Percentiles rank a stretch among this genome's conserved stretches.
Evolutionary conservation across 78 protist species (phyloP).

Genomic region (Isochrysis galbana): DNA sequence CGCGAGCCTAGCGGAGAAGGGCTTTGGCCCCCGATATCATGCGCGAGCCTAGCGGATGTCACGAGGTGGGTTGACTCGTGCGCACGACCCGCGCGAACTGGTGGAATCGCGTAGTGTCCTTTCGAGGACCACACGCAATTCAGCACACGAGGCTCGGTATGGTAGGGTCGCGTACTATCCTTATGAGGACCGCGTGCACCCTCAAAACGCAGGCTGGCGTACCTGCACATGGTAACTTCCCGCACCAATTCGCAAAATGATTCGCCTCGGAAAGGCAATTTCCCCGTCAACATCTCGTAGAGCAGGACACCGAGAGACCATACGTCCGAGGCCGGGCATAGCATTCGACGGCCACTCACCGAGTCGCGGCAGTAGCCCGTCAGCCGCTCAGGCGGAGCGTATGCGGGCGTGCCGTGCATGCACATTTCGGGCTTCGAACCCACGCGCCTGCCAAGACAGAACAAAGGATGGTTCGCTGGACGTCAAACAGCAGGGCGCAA

Average conservation of each 20-base stretch:
- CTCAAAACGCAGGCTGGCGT: too few relatives aligned
- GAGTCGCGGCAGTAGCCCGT: background rate
- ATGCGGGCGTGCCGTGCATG: background rate
- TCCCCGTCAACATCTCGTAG: background rate
- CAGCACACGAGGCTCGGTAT: too few relatives aligned
- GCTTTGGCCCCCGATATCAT: too few relatives aligned
- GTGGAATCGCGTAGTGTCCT: too few relatives aligned
- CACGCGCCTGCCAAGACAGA: background rate
- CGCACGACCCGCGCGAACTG: too few relatives aligned
- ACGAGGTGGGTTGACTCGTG: too few relatives aligned
- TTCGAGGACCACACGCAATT: too few relatives aligned
- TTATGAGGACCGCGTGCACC: too few relatives aligned
- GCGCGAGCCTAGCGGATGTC: too few relatives aligned
- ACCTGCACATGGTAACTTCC: background rate
- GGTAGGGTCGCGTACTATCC: too few relatives aligned
- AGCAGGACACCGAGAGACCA: conserved; percentile 10
- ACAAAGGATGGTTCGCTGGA: background rate
- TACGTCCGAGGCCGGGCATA: background rate
- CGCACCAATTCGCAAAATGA: background rate
- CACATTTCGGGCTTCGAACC: background rate
- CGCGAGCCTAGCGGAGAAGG: too few relatives aligned
- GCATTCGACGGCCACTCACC: background rate
- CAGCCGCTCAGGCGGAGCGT: conserved; percentile 1
- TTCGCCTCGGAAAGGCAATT: background rate
- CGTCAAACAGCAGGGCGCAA: background rate